These are phyloP conservation scores for Diplodia corticola DNA, from an alignment of 2,329 filamentous ascomycete genomes.

Conservation along the genomic window DNA sequence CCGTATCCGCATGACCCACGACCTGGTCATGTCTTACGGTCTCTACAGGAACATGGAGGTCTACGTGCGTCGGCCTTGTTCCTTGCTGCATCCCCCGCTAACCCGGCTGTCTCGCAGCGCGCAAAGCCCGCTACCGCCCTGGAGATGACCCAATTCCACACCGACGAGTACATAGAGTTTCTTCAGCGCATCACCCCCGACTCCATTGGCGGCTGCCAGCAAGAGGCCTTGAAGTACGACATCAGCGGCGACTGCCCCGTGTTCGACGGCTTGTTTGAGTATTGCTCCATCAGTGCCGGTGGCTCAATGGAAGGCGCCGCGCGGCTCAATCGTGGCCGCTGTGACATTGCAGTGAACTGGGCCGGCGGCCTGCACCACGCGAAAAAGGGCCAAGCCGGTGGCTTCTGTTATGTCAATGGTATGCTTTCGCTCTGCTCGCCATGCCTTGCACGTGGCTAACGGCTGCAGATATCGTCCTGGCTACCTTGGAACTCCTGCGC, in stretches of 20 bases:
- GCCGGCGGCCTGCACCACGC: slow-evolving; percentile 97
- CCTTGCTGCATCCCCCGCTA: slow-evolving; percentile 60
- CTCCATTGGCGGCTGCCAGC: slow-evolving; percentile 83
- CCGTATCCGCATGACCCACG: slow-evolving; percentile 92
- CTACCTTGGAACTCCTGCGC: slow-evolving; percentile 83
- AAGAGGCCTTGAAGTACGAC: slow-evolving; percentile 67
- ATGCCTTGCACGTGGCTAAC: slow-evolving; percentile 27
- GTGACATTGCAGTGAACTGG: slow-evolving; percentile 97
- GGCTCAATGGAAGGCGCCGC: slow-evolving; percentile 87
- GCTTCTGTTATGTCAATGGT: slow-evolving; percentile 95
- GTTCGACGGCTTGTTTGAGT: slow-evolving; percentile 93
- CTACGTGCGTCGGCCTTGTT: slow-evolving; percentile 72
- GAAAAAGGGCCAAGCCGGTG: slow-evolving; percentile 91
- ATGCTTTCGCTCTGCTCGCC: not conserved
- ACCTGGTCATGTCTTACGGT: slow-evolving; percentile 90
- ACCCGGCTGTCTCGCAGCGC: slow-evolving; percentile 33
- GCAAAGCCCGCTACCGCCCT: slow-evolving; percentile 59
- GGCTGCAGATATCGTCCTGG: slow-evolving; percentile 77
- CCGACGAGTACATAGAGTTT: slow-evolving; percentile 66
- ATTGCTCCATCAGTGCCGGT: slow-evolving; percentile 90
- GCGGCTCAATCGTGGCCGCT: slow-evolving; percentile 81
- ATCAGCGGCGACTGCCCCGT: slow-evolving; percentile 85
- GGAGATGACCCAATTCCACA: slow-evolving; percentile 72
- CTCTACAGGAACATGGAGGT: slow-evolving; percentile 97
- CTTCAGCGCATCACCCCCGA: slow-evolving; percentile 51